Base-by-base conservation (phyloP, 2,329 filamentous ascomycete species). In the Botrytis sinoallii region DNA sequence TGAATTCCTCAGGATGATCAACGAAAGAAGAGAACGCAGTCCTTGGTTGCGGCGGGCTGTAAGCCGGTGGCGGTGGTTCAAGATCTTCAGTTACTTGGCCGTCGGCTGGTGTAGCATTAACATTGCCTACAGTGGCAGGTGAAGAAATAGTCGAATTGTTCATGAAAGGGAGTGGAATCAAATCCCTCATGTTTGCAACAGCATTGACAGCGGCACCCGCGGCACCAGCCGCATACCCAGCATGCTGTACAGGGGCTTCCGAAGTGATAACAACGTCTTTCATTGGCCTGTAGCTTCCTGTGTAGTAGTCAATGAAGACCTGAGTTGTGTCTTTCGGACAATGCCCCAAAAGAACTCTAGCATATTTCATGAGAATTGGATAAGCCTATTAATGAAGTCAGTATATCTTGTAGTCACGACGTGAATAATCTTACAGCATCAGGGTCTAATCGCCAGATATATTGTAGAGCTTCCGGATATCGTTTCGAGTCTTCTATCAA, bases 21-120 rank as follows among this genome's bases (percentile, higher is more conserved):
- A 99, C 95, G 79, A 99, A 99, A 0, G 93, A 95, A 1, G 96
- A 98, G 79, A 99, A 99, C 0, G 96, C 95, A 2, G 92, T 94
- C 75, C 95, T 87, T 8, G 96, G 95, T 74, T 92, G 92, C 0
- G 96, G 95, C 3, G 92, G 87, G 8, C 89, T 90, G 82, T 99
- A 99, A n/a, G 52, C 38, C 46, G 71, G 71, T 76, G 89, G 87
- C 6, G 85, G 84, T 6, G 83, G 79, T 0, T 84, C 79, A 68
- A 85, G 82, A 63, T 90, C 81, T 75, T 87, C 79, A 76, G 88
- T 81, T 77, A 89, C 75, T 85, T 85, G 14, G 87, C 80, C 32
- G 70, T 91, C 88, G 73, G 85, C 86, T 42, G 86, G 83, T 57
- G 87, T 87, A 10, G 87, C 83, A 76, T 85, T 86, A 67, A 84